phyloP scores from a whole-genome alignment of 2,329 filamentous ascomycete genomes.

The Cadophora gregata region DNA sequence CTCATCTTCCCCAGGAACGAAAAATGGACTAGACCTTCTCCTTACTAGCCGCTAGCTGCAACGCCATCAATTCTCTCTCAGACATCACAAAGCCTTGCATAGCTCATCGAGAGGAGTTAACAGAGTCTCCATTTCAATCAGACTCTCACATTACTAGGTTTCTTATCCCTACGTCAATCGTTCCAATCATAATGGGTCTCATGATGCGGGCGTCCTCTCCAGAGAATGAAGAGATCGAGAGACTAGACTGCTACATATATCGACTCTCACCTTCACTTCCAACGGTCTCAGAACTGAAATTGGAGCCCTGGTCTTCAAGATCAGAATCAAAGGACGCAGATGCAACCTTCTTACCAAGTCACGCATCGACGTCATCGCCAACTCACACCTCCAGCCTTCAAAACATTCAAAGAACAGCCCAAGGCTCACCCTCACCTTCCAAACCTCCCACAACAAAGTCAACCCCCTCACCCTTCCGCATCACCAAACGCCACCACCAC shows the following conservation, averaged over 20 bases:
- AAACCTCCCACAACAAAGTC: not conserved
- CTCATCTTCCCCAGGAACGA: not conserved
- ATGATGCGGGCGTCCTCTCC: slow-evolving; percentile 1
- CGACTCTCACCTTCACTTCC: not conserved
- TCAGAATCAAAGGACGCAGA: not conserved
- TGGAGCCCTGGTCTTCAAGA: not conserved
- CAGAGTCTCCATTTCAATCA: not conserved
- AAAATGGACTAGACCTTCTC: not conserved
- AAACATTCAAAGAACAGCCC: not conserved
- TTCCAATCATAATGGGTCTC: not conserved
- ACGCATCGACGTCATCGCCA: not conserved
- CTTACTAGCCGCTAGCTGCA: not conserved
- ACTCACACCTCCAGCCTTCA: not conserved
- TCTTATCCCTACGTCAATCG: not conserved
- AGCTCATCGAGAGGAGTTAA: not conserved
- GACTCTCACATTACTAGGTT: not conserved
- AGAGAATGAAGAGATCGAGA: not conserved
- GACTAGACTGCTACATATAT: not conserved
- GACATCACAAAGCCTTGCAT: not conserved
- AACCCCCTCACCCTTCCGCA: not conserved
- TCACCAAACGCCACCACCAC: not conserved
- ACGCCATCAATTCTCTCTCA: not conserved
- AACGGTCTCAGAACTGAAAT: not conserved
- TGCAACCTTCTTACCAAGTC: not conserved
- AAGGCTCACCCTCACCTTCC: not conserved